Evolutionary conservation across 306 rosid genomes (phyloP), one percentile per base, ranked within the genome.

Genomic region (Cucumis hystrix): DNA sequence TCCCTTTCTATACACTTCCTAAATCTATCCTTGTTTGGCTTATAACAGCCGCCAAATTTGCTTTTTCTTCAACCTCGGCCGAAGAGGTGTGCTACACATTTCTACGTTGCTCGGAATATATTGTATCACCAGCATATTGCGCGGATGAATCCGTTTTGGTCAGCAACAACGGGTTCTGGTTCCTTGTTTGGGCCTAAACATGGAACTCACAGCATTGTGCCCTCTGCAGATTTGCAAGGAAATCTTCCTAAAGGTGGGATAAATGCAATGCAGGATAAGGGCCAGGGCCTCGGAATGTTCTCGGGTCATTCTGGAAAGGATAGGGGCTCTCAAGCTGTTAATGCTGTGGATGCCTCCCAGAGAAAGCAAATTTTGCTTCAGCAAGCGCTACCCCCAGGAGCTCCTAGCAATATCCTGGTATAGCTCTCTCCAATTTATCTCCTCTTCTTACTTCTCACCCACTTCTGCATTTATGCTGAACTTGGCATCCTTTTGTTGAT

Each of bases 41-140:
- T 18, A 77, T 40, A 68, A 10, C 92, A 92, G 99, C 90, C 93
- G 3, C 92, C 92, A 0, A 90, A 90, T 51, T 86, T 87, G 45
- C 87, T 91, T 52, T 88, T 92, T 30, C 86, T 84, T 41, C 99
- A 92, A 78, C 94, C 98, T 30, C 88, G 97, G 81, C 98, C 91
- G 0, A 92, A 92, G 86, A 86, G 92, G 79, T 96, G 99, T 69
- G 94, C 97, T 28, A 96, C 99, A 23, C 99, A 96, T 80, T 92
- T 82, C 87, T 87, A 92, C 91, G 84, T 96, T 87, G 99, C 99
- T n/a, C 82, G 89, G 28, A 91, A 85, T 81, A 89, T 96, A 77
- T 61, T 28, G 74, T 89, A 78, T 82, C 90, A 88, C 74, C 99
- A 96, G 77, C 98, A 91, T 78, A 74, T 96, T 77, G 89, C 96